Conservation (phyloP, 116 monocot species). For the Trichopus zeylanicus region DNA sequence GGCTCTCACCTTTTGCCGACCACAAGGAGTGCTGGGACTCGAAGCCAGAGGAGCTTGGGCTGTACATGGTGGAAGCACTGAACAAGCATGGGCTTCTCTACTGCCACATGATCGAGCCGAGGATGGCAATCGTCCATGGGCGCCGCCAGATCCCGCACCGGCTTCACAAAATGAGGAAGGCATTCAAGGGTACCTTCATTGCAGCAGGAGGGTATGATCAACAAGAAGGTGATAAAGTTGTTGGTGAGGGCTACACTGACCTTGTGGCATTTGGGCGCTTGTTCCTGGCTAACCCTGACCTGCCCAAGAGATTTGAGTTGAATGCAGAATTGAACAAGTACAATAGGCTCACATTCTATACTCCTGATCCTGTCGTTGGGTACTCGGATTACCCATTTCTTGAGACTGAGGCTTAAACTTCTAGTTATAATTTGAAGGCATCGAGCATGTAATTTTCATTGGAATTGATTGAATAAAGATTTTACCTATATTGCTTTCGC, state of each 20-base stretch:
- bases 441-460: too few species aligned
- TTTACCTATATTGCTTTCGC: too few species aligned
- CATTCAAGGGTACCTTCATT: conserved; percentile 19
- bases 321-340: conserved; percentile 15
- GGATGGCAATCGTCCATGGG: not conserved
- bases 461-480: not conserved
- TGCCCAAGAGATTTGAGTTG: conserved; percentile 13
- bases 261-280: conserved; percentile 16
- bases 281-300: conserved; percentile 23
- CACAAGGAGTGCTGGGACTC: conserved; percentile 14
- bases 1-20: conserved; percentile 12
- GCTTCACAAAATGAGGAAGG: conserved; percentile 11
- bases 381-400: conserved; percentile 26
- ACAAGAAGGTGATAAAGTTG: conserved; percentile 13
- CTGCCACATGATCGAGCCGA: conserved; percentile 18
- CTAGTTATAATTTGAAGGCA: too few species aligned
- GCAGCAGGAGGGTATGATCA: conserved; percentile 14
- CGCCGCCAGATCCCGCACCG: not conserved
- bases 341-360: conserved; percentile 10
- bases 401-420: not conserved
- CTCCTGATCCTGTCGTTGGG: conserved; percentile 13
- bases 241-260: conserved; percentile 10
- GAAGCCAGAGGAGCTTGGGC: conserved; percentile 8
- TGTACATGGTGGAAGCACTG: conserved; percentile 7
- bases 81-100: conserved; percentile 12